Base-by-base conservation (phyloP, 2,329 filamentous ascomycete species). In the Botrytis pseudocinerea region DNA sequence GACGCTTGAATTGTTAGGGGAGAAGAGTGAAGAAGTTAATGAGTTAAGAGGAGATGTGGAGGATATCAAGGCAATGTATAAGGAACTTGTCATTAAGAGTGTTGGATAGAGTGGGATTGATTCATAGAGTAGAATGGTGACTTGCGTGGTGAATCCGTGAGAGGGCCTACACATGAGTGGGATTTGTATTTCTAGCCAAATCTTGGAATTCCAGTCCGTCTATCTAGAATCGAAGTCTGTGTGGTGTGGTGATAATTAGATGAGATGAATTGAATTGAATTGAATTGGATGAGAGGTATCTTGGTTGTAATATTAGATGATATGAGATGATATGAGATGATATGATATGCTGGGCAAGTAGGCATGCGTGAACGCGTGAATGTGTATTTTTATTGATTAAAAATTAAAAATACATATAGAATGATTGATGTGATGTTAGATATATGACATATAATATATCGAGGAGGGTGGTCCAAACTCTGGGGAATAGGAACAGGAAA, bases 21-120 rank as follows among this genome's bases (percentile, higher is more conserved):
- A 99, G 87, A 97, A 97, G 88, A 97, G 94, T 82, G 96, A 99
- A 85, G 85, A 92, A 80, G 95, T 97, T 2, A 94, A 97, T 80
- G 96, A 99, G 85, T 85, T 99, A 77, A 90, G 87, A 82, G 91
- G 92, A 20, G 96, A 98, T 85, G 92, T 99, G 70, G 86, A 90
- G 76, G 96, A 99, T 85, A 87, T 99, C 81, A 99, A 99, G 85
- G 92, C 91, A 80, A 97, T 99, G 87, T 98, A 98, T 84, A 90
- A 94, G 77, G 95, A 98, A 81, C 83, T 99, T 82, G 92, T 97
- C 42, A 48, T 71, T 44, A 65, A 38, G 46, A 71, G 60, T 71
- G 60, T 71, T 38, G 60, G 44, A 57, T 70, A 62, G 40, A 46
- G 35, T n/a, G 44, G 16, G 10, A 40, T 18, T 28, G 10, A 22